Evolutionary conservation across 345 rosid species (phyloP).

Genomic region (Noccaea bulbosa): DNA sequence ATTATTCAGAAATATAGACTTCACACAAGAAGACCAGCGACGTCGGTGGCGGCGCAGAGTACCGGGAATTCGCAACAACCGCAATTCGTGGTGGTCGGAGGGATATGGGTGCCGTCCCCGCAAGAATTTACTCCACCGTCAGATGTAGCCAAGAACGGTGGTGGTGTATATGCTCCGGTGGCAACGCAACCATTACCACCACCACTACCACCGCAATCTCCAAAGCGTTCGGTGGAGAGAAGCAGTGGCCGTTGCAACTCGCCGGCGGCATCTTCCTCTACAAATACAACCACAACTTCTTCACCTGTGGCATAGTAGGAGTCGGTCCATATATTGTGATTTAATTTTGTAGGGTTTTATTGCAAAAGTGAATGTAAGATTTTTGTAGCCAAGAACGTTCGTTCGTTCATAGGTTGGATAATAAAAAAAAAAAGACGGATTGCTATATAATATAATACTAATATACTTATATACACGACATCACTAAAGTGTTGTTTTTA

Average conservation of each 20-base stretch:
- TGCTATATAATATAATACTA: neutral
- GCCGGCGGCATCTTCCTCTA: conserved; percentile 73
- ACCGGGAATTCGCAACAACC: conserved; percentile 59
- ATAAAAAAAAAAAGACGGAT: neutral
- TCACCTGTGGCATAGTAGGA: conserved; percentile 47
- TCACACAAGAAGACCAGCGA: conserved; percentile 82
- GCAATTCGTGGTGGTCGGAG: conserved; percentile 87
- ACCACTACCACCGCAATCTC: conserved; percentile 32
- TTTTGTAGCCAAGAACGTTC: conserved; percentile 18
- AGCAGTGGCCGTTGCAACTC: conserved; percentile 56
- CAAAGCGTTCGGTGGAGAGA: conserved; percentile 54
- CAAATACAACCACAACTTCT: conserved; percentile 60
- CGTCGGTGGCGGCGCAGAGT: conserved; percentile 46
- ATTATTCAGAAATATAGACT: conserved; percentile 79
- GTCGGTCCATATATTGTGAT: neutral
- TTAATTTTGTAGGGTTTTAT: conserved; percentile 20
- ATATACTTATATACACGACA: conserved; percentile 9
- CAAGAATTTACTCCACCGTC: conserved; percentile 58
- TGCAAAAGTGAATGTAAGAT: conserved; percentile 29
- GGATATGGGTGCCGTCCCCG: conserved; percentile 81
- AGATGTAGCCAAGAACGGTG: conserved; percentile 38
- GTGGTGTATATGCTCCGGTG: conserved; percentile 54
- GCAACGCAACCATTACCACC: conserved; percentile 42
- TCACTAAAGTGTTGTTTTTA: neutral
- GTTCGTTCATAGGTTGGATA: conserved; percentile 24